phyloP scores from a whole-genome alignment of 208 protist species.

The Leishmania tarentolae region DNA sequence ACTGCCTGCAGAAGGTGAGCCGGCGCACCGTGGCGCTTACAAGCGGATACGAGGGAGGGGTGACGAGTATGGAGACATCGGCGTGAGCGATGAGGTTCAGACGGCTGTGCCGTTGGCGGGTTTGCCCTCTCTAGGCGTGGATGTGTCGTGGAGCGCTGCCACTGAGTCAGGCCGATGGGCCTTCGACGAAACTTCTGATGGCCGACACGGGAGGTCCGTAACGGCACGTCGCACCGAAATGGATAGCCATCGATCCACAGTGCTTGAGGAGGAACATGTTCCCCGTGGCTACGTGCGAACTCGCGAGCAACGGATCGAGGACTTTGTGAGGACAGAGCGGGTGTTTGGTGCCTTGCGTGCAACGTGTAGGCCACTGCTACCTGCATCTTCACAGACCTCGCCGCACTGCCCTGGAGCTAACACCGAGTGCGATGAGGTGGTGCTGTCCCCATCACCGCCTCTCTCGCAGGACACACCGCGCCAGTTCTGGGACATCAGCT shows the following conservation, averaged over 20 bases:
- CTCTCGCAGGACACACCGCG: conserved; percentile 47
- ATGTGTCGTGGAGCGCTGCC: conserved; percentile 10
- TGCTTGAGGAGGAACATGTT: neutral
- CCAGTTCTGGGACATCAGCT: conserved; percentile 76
- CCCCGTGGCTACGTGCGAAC: conserved; percentile 22
- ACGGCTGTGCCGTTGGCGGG: conserved; percentile 7
- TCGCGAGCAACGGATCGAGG: conserved; percentile 18
- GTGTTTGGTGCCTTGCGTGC: conserved; percentile 24
- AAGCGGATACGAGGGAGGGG: neutral
- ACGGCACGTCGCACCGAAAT: neutral
- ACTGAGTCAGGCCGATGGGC: neutral
- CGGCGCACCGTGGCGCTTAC: neutral
- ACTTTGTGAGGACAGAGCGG: conserved; percentile 8
- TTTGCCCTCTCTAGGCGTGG: conserved; percentile 23
- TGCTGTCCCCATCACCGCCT: neutral
- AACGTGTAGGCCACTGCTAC: neutral
- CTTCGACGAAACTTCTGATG: neutral
- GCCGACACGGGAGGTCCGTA: neutral
- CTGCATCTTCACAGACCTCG: neutral
- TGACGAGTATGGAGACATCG: neutral
- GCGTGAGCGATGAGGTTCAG: too few species aligned
- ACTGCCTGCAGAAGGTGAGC: neutral
- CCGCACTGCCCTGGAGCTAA: neutral
- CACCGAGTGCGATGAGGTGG: neutral
- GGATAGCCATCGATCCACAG: neutral